These are phyloP conservation scores for Pseudogymnoascus pannorum DNA, from an alignment of 2,329 filamentous ascomycete genomes.

Conservation along the genomic window DNA sequence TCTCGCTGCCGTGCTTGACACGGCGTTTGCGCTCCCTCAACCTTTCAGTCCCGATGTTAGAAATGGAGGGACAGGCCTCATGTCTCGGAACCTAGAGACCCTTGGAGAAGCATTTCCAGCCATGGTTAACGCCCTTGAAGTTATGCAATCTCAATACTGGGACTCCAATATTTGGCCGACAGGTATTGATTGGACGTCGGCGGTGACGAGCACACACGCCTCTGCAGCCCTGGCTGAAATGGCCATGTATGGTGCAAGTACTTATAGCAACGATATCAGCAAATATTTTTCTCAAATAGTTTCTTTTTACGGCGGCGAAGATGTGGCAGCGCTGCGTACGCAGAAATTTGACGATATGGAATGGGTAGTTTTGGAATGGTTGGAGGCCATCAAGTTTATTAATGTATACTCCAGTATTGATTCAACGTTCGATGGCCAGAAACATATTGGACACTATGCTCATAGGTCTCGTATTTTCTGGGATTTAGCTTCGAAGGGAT, in stretches of 20 bases:
- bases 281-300: slow-evolving; percentile 71
- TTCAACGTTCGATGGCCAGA: slow-evolving; percentile 67
- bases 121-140: slow-evolving; percentile 54
- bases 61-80: background rate
- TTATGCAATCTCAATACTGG: slow-evolving; percentile 75
- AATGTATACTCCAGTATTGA: slow-evolving; percentile 59
- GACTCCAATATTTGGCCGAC: slow-evolving; percentile 74
- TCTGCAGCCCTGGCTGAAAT: slow-evolving; percentile 53
- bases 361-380: slow-evolving; percentile 90
- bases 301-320: slow-evolving; percentile 80
- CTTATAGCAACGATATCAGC: slow-evolving; percentile 70
- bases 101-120: slow-evolving; percentile 17
- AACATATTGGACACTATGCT: slow-evolving; percentile 70
- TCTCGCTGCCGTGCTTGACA: background rate
- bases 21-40: background rate
- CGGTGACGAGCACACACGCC: slow-evolving; percentile 73
- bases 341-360: slow-evolving; percentile 91
- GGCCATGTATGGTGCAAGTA: slow-evolving; percentile 14
- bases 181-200: slow-evolving; percentile 89
- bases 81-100: slow-evolving; percentile 13
- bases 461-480: slow-evolving; percentile 82
- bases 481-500: slow-evolving; percentile 69
- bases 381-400: slow-evolving; percentile 74
- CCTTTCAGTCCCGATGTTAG: background rate
- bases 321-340: slow-evolving; percentile 64